These are phyloP conservation scores for Chaetomium cochliodes DNA, from an alignment of 495 filamentous ascomycete species.

Conservation along the genomic window DNA sequence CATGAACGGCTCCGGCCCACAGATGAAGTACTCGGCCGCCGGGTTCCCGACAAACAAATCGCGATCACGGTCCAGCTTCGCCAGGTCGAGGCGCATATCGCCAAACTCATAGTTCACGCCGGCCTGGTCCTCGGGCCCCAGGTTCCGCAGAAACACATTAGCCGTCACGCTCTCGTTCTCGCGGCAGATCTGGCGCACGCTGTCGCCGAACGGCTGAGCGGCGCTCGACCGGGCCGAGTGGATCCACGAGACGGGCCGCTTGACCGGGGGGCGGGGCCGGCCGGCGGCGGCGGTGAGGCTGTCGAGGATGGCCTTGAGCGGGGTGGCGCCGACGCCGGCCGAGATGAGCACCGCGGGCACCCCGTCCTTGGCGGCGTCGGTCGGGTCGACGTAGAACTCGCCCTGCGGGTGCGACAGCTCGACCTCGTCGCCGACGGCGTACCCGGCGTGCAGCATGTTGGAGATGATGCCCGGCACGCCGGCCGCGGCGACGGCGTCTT, in stretches of 20 bases:
- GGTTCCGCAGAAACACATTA: conserved; percentile 43
- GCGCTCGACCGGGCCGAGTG: conserved; percentile 56
- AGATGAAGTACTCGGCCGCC: conserved; percentile 63
- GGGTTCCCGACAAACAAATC: conserved; percentile 54
- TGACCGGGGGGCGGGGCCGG: conserved; percentile 27
- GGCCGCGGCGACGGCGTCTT: conserved; percentile 49
- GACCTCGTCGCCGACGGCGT: conserved; percentile 59
- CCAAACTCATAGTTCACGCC: conserved; percentile 58
- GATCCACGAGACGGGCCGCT: conserved; percentile 63
- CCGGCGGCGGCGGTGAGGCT: conserved; percentile 30
- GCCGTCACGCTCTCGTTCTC: conserved; percentile 44
- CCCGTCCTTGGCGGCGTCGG: conserved; percentile 39
- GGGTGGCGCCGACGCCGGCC: conserved; percentile 67
- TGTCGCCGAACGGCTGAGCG: conserved; percentile 52
- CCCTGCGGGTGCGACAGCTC: conserved; percentile 68
- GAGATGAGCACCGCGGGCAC: conserved; percentile 65
- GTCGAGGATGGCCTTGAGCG: conserved; percentile 65
- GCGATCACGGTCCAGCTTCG: conserved; percentile 49
- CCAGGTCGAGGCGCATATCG: conserved; percentile 53
- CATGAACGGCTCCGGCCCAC: conserved; percentile 69
- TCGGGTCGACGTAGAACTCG: conserved; percentile 60
- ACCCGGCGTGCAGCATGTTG: conserved; percentile 63
- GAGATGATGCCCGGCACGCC: conserved; percentile 61
- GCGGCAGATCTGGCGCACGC: conserved; percentile 50
- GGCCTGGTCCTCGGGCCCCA: conserved; percentile 44